These are phyloP conservation scores for Kazachstania taianensis DNA, from an alignment of 805 yeast species.

Conservation along the genomic window DNA sequence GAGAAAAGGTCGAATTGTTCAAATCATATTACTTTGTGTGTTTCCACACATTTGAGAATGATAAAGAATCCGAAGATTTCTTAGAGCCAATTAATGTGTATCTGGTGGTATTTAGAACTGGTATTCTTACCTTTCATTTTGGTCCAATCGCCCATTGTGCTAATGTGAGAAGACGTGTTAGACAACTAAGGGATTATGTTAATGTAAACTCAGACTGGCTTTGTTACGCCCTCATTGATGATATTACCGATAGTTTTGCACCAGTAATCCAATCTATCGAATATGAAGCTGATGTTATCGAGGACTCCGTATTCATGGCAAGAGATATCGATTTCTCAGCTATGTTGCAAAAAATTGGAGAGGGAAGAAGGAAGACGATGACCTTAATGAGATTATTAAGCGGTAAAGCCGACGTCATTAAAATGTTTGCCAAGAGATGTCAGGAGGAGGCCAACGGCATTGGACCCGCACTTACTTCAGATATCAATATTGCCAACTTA, in stretches of 20 bases:
- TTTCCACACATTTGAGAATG: slow-evolving; percentile 92
- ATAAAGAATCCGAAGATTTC: slow-evolving; percentile 68
- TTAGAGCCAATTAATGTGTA: slow-evolving; percentile 71
- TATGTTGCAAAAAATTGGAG: slow-evolving; percentile 79
- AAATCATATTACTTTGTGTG: slow-evolving; percentile 86
- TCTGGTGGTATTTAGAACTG: slow-evolving; percentile 60
- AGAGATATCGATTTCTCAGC: slow-evolving; percentile 62
- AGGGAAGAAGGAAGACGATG: slow-evolving; percentile 86
- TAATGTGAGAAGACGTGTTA: slow-evolving; percentile 70
- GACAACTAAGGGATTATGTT: slow-evolving; percentile 69
- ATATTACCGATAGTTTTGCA: slow-evolving; percentile 75
- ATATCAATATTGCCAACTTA: slow-evolving; percentile 31
- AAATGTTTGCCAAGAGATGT: slow-evolving; percentile 92
- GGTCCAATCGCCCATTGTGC: slow-evolving; percentile 60
- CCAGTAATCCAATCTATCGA: slow-evolving; percentile 71
- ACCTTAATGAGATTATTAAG: slow-evolving; percentile 78
- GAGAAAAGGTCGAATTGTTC: slow-evolving; percentile 94
- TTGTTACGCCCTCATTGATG: slow-evolving; percentile 75
- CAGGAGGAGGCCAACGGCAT: slow-evolving; percentile 50
- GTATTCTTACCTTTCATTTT: slow-evolving; percentile 60
- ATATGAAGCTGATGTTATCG: slow-evolving; percentile 73
- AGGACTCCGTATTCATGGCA: slow-evolving; percentile 70
- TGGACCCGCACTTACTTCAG: slow-evolving; percentile 34
- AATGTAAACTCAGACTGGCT: slow-evolving; percentile 75
- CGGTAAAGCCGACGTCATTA: slow-evolving; percentile 93